Conservation (phyloP, 106 monocot species). For the Triglochin maritima region DNA sequence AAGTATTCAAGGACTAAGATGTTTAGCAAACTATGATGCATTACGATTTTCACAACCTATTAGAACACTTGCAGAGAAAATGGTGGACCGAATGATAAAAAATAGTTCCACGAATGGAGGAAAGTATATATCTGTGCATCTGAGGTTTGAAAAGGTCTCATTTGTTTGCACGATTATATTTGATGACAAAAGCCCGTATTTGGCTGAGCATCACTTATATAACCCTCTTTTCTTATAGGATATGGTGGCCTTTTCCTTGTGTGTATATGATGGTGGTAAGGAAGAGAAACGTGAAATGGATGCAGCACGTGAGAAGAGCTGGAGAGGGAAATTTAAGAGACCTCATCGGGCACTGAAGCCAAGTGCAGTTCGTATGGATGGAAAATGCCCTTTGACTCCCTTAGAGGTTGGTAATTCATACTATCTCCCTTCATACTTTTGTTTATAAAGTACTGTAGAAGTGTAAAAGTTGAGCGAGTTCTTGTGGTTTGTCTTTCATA, state of each 20-base stretch:
- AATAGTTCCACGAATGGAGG: conserved; percentile 66
- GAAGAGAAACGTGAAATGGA: conserved; percentile 86
- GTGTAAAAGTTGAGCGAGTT: not conserved
- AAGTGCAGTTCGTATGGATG: conserved; percentile 53
- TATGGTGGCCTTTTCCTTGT: conserved; percentile 96
- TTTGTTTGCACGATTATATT: not conserved
- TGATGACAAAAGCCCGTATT: not conserved
- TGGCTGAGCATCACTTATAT: not conserved
- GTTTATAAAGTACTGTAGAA: not conserved
- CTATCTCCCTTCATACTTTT: conserved; percentile 1
- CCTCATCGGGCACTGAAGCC: conserved; percentile 62
- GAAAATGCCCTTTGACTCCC: conserved; percentile 92
- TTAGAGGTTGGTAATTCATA: conserved; percentile 49
- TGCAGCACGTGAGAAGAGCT: conserved; percentile 82
- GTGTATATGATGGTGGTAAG: conserved; percentile 83
- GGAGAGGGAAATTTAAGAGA: conserved; percentile 87
- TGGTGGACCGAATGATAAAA: conserved; percentile 81
- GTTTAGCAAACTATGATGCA: conserved; percentile 82
- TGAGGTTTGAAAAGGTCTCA: conserved; percentile 86
- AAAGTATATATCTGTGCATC: conserved; percentile 91
- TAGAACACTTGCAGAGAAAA: conserved; percentile 68
- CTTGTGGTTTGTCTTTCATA: no score
- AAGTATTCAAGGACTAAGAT: conserved; percentile 65
- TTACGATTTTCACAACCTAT: conserved; percentile 81
- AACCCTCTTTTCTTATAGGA: conserved; percentile 36